phyloP scores from a whole-genome alignment of 2,329 filamentous ascomycete species.

The Epichloe uncinata region DNA sequence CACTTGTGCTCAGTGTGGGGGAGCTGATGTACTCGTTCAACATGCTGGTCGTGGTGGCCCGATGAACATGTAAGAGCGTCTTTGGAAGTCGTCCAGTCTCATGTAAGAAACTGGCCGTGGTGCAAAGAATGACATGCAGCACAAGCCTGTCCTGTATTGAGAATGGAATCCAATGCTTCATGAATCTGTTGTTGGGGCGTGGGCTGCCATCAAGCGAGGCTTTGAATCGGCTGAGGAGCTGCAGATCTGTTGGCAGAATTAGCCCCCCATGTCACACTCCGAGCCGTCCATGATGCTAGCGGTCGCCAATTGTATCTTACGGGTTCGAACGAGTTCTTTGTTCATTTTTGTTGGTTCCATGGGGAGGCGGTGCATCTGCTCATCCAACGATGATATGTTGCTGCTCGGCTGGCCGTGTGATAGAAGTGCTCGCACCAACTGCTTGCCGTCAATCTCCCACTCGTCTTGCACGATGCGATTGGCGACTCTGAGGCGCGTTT shows the following conservation, averaged over 20 bases:
- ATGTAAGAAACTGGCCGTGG: slow-evolving; percentile 36
- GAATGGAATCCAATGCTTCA: slow-evolving; percentile 33
- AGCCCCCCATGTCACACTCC: no score
- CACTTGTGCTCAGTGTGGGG: slow-evolving; percentile 23
- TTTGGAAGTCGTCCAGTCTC: slow-evolving; percentile 35
- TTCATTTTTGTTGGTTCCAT: slow-evolving; percentile 29
- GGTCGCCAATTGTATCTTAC: slow-evolving; percentile 15
- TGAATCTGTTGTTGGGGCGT: slow-evolving; percentile 29
- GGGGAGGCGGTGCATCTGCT: slow-evolving; percentile 27
- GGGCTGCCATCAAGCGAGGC: slow-evolving; percentile 35
- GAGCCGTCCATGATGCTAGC: no score
- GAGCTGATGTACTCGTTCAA: slow-evolving; percentile 33
- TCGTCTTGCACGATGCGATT: slow-evolving; percentile 19
- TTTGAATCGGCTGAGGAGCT: slow-evolving; percentile 36
- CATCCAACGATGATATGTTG: slow-evolving; percentile 16
- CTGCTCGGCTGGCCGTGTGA: slow-evolving; percentile 8
- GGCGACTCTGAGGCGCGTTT: slow-evolving; percentile 16
- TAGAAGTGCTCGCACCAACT: slow-evolving; percentile 13
- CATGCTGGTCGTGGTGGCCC: slow-evolving; percentile 28
- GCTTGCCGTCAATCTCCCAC: slow-evolving; percentile 15
- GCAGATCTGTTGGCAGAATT: slow-evolving; percentile 24
- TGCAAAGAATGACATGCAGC: slow-evolving; percentile 34
- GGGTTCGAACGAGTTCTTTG: slow-evolving; percentile 33
- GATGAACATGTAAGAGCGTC: slow-evolving; percentile 28
- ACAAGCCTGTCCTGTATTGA: slow-evolving; percentile 36